A percentile compares a stretch with the other conserved stretches of the same genome.
Evolutionary conservation across 2,329 filamentous ascomycete species (phyloP).

Genomic region (Monilinia polystroma): DNA sequence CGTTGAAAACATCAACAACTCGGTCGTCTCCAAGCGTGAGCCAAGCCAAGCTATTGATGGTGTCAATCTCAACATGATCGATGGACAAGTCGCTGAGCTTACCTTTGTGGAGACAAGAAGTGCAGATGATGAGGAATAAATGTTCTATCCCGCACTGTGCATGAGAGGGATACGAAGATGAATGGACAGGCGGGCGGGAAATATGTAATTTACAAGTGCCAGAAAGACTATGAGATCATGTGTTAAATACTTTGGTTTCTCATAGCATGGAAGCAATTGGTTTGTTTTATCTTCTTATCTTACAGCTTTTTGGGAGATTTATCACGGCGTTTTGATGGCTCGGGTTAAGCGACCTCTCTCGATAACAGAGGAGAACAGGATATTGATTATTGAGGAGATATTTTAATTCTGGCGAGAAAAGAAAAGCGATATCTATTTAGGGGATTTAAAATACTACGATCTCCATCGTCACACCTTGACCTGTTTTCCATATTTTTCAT

Average conservation of each 20-base stretch:
- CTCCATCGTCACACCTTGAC: too few species aligned
- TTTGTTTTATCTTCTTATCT: not conserved
- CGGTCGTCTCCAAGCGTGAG: slow-evolving; percentile 28
- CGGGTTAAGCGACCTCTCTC: not conserved
- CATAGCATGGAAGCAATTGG: not conserved
- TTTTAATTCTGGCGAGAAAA: too few species aligned
- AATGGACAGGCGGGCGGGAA: not conserved
- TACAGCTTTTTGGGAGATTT: not conserved
- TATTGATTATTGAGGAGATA: too few species aligned
- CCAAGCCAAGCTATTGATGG: slow-evolving; percentile 33
- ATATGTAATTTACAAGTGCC: slow-evolving; percentile 19
- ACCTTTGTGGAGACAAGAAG: slow-evolving; percentile 37
- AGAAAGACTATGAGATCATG: slow-evolving; percentile 9
- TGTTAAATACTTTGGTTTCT: not conserved
- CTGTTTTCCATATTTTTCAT: too few species aligned
- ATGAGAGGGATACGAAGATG: not conserved
- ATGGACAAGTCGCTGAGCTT: slow-evolving; percentile 38
- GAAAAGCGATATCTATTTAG: too few species aligned
- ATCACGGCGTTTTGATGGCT: slow-evolving; percentile 1
- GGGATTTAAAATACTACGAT: too few species aligned
- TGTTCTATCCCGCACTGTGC: not conserved
- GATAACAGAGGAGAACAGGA: too few species aligned
- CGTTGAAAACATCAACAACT: slow-evolving; percentile 24
- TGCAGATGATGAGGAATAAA: slow-evolving; percentile 32
- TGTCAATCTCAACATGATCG: slow-evolving; percentile 37